These are phyloP conservation scores for Botrytis elliptica DNA, from an alignment of 2,329 filamentous ascomycete genomes.

Conservation along the genomic window DNA sequence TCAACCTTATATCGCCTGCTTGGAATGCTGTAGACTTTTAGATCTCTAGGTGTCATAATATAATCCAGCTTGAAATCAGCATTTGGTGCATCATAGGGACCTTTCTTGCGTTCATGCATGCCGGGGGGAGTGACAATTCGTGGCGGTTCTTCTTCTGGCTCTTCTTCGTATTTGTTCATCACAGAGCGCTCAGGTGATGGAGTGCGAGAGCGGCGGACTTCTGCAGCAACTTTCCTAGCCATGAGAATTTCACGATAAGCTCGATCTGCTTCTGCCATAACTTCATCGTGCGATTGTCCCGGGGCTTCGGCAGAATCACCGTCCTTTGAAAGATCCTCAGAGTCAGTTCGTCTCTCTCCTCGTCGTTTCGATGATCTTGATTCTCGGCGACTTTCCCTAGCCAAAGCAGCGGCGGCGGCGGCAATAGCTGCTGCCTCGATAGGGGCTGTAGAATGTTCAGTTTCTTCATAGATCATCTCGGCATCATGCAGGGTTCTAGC, in stretches of 20 bases:
- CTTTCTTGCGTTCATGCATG: constrained; percentile 48
- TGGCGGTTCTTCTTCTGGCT: constrained; percentile 42
- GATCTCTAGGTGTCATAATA: constrained; percentile 53
- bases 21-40: constrained; percentile 41
- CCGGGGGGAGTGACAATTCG: constrained; percentile 57
- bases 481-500: constrained; percentile 43
- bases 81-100: constrained; percentile 56
- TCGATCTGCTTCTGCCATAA: constrained; percentile 58
- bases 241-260: constrained; percentile 56
- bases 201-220: constrained; percentile 54
- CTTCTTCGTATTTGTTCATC: constrained; percentile 50
- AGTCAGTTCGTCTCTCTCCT: constrained; percentile 36
- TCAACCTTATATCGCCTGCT: constrained; percentile 39
- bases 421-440: constrained; percentile 48
- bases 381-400: constrained; percentile 38
- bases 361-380: constrained; percentile 40
- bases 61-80: constrained; percentile 65
- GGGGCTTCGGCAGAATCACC: constrained; percentile 15
- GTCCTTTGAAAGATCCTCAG: constrained; percentile 26
- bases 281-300: constrained; percentile 41
- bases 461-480: constrained; percentile 46
- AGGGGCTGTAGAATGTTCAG: constrained; percentile 50
- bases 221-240: constrained; percentile 52
- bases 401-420: constrained; percentile 47
- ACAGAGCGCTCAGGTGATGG: constrained; percentile 54